Percentiles rank a stretch among this genome's conserved stretches.
Conservation (phyloP, 78 protist genomes). For the Polysphondylium violaceum region DNA sequence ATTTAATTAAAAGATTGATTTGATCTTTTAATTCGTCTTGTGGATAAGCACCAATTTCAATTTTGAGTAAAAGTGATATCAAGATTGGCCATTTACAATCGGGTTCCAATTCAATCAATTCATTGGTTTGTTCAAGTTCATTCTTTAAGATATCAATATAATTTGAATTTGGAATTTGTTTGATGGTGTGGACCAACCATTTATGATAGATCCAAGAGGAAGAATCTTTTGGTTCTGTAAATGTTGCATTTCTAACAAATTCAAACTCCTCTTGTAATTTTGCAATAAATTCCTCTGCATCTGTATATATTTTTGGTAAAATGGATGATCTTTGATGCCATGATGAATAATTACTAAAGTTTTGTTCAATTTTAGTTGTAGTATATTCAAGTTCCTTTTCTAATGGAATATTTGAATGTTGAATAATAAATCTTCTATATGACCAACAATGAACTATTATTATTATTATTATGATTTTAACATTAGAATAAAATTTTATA, state of each 20-base stretch:
- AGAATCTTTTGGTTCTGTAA: conserved; percentile 95
- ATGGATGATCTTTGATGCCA: conserved; percentile 95
- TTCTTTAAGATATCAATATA: conserved; percentile 48
- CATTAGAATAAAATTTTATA: background rate
- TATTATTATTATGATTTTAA: background rate
- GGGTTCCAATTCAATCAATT: conserved; percentile 80
- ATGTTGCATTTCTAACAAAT: conserved; percentile 88
- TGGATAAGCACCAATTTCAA: conserved; percentile 31
- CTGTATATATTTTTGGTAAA: conserved; percentile 46
- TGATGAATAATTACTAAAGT: conserved; percentile 96
- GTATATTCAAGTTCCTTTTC: conserved; percentile 85
- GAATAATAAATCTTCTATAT: conserved; percentile 84
- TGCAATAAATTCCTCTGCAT: conserved; percentile 14
- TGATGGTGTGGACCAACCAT: conserved; percentile 87
- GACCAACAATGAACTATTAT: conserved; percentile 90
- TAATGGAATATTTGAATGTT: conserved; percentile 2
- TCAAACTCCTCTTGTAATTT: conserved; percentile 86
- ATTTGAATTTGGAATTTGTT: conserved; percentile 38
- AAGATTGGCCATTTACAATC: conserved; percentile 84
- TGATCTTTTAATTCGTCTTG: conserved; percentile 22
- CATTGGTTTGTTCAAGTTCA: conserved; percentile 46
- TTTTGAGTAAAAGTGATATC: conserved; percentile 29
- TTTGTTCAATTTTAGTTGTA: conserved; percentile 60
- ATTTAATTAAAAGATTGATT: background rate
- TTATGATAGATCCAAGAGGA: conserved; percentile 94